phyloP scores from a whole-genome alignment of 805 yeast genomes.

The Kregervanrija pseudodelftensis region DNA sequence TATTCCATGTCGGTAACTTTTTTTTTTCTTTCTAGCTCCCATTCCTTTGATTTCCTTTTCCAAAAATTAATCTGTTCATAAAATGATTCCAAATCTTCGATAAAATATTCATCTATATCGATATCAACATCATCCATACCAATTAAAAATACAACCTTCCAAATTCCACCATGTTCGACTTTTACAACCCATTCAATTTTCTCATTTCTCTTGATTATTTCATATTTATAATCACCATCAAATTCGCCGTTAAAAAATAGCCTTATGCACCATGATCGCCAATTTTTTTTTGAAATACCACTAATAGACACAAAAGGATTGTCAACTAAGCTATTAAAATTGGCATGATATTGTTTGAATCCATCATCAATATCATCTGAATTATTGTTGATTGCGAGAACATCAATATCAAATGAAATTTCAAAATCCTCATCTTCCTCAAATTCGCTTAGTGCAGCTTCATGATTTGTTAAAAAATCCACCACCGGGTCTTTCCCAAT shows the following conservation, averaged over 20 bases:
- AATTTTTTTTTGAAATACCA: too few relatives aligned
- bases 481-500: too few relatives aligned
- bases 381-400: too few relatives aligned
- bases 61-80: not conserved
- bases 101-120: constrained; percentile 6
- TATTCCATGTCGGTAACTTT: too few relatives aligned
- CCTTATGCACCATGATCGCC: not conserved
- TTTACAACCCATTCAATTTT: not conserved
- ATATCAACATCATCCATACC: not conserved
- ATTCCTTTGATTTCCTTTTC: not conserved
- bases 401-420: too few relatives aligned
- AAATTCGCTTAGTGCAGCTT: too few relatives aligned
- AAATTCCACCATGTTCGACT: constrained; percentile 6
- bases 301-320: too few relatives aligned
- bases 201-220: not conserved
- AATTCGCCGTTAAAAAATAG: constrained; percentile 3
- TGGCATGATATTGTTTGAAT: too few relatives aligned
- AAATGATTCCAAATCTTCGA: constrained; percentile 5
- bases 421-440: too few relatives aligned
- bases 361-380: too few relatives aligned
- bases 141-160: constrained; percentile 2
- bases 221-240: constrained; percentile 3
- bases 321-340: too few relatives aligned
- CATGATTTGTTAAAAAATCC: too few relatives aligned
- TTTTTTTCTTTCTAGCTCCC: constrained; percentile 1